Evolutionary conservation across 1,284 basidiomycete species (phyloP).

Genomic region (Microbotryum saponariae): DNA sequence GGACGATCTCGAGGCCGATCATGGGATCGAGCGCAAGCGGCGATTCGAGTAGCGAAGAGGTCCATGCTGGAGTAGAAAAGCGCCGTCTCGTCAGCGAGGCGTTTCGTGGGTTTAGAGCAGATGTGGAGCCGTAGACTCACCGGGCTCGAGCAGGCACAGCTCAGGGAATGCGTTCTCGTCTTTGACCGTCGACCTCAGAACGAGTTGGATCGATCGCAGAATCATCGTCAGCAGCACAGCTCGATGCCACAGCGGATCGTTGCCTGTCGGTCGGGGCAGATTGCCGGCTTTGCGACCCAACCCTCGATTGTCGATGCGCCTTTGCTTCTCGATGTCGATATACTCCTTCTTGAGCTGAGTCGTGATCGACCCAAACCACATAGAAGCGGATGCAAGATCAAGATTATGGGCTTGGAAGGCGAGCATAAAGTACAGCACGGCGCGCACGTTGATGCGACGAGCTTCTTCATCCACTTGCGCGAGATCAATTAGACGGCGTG

Average conservation of each 20-base stretch:
- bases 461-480: constrained; percentile 59
- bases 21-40: constrained; percentile 47
- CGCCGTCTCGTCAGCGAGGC: background rate
- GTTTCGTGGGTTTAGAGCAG: background rate
- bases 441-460: constrained; percentile 64
- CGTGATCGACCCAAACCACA: constrained; percentile 63
- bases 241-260: constrained; percentile 16
- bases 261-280: background rate
- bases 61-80: constrained; percentile 51
- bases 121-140: constrained; percentile 45
- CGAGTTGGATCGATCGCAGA: constrained; percentile 16
- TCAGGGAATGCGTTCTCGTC: constrained; percentile 54
- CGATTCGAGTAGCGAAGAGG: constrained; percentile 53
- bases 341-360: constrained; percentile 56
- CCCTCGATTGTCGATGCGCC: constrained; percentile 15
- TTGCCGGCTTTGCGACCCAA: background rate
- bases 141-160: constrained; percentile 52
- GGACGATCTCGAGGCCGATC: constrained; percentile 54
- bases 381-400: constrained; percentile 52
- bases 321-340: constrained; percentile 35
- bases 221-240: constrained; percentile 26
- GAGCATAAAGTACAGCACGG: constrained; percentile 65
- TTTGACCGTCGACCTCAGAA: background rate
- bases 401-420: constrained; percentile 57
- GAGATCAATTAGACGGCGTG: constrained; percentile 62